Percentiles rank a stretch among this genome's conserved stretches.
Evolutionary conservation across 352 stramenopile species (phyloP).

Genomic region (Phytophthora macrochlamydospora): DNA sequence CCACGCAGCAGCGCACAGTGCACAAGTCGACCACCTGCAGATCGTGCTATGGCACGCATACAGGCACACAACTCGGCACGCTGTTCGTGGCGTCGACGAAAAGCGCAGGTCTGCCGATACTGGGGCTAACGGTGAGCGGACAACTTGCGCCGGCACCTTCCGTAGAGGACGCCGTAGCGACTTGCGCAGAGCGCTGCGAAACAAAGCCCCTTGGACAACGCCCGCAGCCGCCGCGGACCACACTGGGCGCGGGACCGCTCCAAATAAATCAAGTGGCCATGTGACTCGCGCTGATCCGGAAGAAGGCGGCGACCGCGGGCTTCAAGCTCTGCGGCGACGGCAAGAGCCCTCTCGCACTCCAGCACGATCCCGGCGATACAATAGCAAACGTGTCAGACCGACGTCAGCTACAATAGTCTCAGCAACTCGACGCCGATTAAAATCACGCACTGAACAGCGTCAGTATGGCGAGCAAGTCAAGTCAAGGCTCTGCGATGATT

Average conservation of each 20-base stretch:
- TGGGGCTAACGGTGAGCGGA: too few relatives aligned
- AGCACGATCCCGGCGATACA: neutral
- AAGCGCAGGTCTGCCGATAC: too few relatives aligned
- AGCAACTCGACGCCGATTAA: neutral
- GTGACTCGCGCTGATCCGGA: neutral
- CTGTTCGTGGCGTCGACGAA: too few relatives aligned
- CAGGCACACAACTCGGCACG: too few relatives aligned
- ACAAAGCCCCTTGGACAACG: neutral
- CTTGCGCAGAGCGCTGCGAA: neutral
- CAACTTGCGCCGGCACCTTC: too few relatives aligned
- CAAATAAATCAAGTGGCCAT: constrained; percentile 1
- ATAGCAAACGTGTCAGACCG: neutral
- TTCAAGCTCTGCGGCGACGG: neutral
- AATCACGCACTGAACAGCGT: neutral
- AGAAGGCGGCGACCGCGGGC: neutral
- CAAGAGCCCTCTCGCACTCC: neutral
- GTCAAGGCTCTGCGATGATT: neutral
- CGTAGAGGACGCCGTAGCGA: neutral
- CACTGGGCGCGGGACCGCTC: neutral
- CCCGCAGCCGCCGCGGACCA: neutral
- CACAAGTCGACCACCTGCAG: too few relatives aligned
- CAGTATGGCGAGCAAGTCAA: neutral
- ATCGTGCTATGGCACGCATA: too few relatives aligned
- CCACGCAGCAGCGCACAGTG: too few relatives aligned
- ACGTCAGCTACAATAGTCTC: neutral